Evolutionary conservation across 73 alveolate genomes (phyloP), one percentile per base, ranked within the genome.

Genomic region (Tetrahymena malaccensis): DNA sequence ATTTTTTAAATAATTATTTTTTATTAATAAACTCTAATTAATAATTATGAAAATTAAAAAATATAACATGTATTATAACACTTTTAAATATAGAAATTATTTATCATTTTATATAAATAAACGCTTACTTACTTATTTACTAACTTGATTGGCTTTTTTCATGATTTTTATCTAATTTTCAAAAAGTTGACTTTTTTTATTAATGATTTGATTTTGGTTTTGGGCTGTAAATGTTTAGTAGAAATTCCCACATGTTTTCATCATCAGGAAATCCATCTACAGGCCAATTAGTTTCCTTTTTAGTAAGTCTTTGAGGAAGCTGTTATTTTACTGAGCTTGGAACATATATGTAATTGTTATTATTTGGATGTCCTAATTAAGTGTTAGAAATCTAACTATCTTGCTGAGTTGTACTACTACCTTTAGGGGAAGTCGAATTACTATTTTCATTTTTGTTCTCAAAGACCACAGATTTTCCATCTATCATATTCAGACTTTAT

Each of bases 161-260:
- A 22, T 6, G 0, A 5, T 4, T 13, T 56, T 7, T 56, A 56
- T 56, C 16, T 11, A 40, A 22, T 56, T 9, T 25, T 56, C 89
- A 70, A 70, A 70, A 70, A 70, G 43, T 70, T 19, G 89, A 70
- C 25, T 70, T 70, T 31, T 70, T 70, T 70, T 70, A 70, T 19
- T 43, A 27, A 70, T 70, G 89, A 70, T 11, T 31, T 70, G 89
- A 22, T 70, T 70, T 70, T 19, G 89, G 89, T 70, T 70, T 70
- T 4, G 89, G 89, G 17, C 89, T 9, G 8, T 70, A n/a, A 70
- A 70, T 70, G 19, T 70, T 70, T 70, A 70, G 8, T 31, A 95
- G 55, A 31, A 95, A 55, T 56, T 85, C 55, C 98, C 98, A 96
- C 97, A 96, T 95, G 83, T 96, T 96, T 84, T 93, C 96, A 37